Evolutionary conservation across 441 rosid genomes (phyloP), one percentile per base, ranked within the genome.

Genomic region (Erodium chrysanthum): DNA sequence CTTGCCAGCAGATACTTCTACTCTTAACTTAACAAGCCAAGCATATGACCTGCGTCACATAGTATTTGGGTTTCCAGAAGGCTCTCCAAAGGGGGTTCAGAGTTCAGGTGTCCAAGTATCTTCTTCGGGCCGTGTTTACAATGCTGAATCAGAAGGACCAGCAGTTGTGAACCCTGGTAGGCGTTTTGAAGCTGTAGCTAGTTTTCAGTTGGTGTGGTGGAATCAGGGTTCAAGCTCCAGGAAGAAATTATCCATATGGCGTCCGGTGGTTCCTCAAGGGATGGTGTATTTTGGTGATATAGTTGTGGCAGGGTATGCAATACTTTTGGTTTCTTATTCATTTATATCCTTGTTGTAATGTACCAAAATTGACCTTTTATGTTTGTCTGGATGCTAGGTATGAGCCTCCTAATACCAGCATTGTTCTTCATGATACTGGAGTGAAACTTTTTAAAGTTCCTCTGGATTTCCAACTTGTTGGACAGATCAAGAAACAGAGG

Each of bases 251-350:
- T 94, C 99, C 7, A 70, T 94, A 76, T 94, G 99, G 99, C 96
- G 96, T 54, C 99, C 97, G 2, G 71, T 77, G 4, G 83, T 90
- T 71, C 80, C 96, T 60, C 86, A 78, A 37, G 95, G 96, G 70
- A 85, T 87, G 92, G 90, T 87, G 40, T 94, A 82, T 84, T 94
- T 91, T 70, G 96, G 99, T 65, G 97, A 94, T 83, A 81, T 91
- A 76, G 96, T 96, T 76, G 86, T 91, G 77, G 83, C 81, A 76
- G 99, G 99, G 99, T 94, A 83, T 20, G 86, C 58, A 68, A 64
- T 68, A 35, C 66, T 69, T 23, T 17, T 56, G 9, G 20, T 64
- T 64, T 20, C 64, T 11, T 74, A 44, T 44, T 44, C 52, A 44
- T 44, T 44, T 44, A 5, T 44, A 44, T 44, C n/a, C 52, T 44